These are phyloP conservation scores for Asparagopsis taxiformis DNA, from an alignment of 31 red algal genomes.

Conservation along the genomic window DNA sequence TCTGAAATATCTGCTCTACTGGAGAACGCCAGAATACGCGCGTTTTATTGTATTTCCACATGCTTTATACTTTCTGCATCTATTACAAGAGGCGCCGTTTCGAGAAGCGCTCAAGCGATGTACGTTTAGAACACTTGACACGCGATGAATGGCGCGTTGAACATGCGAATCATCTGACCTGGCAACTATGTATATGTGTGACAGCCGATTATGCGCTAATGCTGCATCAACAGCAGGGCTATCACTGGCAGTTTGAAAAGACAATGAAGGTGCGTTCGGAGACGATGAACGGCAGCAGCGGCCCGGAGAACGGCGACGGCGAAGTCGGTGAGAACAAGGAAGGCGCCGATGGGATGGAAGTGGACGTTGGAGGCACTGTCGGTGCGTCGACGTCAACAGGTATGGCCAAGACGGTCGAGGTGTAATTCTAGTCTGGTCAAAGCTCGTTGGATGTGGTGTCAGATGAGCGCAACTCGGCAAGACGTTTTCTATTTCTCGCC, in stretches of 20 bases:
- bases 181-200: background rate
- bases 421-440: no score
- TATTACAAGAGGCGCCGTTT: conserved; percentile 68
- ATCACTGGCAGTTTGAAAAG: conserved; percentile 61
- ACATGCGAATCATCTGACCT: background rate
- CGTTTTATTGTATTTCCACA: conserved; percentile 76
- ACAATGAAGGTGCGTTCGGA: conserved; percentile 23
- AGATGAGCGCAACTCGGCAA: no score
- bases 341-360: no score
- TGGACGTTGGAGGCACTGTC: no score
- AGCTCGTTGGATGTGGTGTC: no score
- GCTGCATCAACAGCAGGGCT: conserved; percentile 80
- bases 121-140: background rate
- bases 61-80: conserved; percentile 66
- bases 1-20: conserved; percentile 79
- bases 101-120: conserved; percentile 72
- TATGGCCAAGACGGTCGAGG: no score
- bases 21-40: conserved; percentile 68
- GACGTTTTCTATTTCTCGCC: conserved; percentile 23
- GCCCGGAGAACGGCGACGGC: no score
- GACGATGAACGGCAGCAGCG: no score
- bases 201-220: conserved; percentile 54
- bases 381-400: no score
- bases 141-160: no score
- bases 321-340: no score